phyloP scores from a whole-genome alignment of 805 yeast genomes.

The Hanseniaspora lindneri region DNA sequence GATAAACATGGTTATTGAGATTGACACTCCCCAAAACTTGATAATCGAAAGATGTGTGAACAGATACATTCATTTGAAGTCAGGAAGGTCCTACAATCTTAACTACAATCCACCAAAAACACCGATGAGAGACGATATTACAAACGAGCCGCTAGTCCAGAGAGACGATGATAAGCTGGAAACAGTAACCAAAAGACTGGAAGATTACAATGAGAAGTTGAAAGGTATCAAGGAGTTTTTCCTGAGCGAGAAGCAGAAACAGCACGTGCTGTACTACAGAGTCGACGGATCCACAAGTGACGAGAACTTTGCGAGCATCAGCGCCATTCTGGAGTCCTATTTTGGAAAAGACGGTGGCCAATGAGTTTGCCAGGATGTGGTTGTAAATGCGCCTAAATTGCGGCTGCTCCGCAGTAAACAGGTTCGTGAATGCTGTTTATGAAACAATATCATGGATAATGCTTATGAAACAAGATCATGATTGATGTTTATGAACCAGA shows the following conservation, averaged over 20 bases:
- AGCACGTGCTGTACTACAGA: slow-evolving; percentile 1
- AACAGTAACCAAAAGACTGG: slow-evolving; percentile 56
- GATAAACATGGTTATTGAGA: slow-evolving; percentile 69
- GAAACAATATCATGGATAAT: too few species aligned
- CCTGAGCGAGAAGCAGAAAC: background rate
- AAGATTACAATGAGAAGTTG: slow-evolving; percentile 45
- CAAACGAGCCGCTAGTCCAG: slow-evolving; percentile 75
- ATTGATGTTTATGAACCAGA: too few species aligned
- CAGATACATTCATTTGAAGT: slow-evolving; percentile 70
- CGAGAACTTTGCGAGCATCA: slow-evolving; percentile 2
- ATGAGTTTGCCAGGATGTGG: too few species aligned
- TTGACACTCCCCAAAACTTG: slow-evolving; percentile 75
- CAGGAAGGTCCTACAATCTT: slow-evolving; percentile 78
- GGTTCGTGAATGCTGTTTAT: too few species aligned
- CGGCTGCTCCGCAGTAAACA: too few species aligned
- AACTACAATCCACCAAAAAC: slow-evolving; percentile 82
- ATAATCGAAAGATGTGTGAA: slow-evolving; percentile 73
- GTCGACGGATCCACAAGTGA: slow-evolving; percentile 13
- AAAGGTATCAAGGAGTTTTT: slow-evolving; percentile 48
- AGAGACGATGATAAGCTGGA: slow-evolving; percentile 74
- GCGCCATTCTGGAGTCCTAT: background rate
- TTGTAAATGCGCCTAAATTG: too few species aligned
- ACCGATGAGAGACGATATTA: slow-evolving; percentile 71
- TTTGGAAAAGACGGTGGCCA: too few species aligned
- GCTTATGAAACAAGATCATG: too few species aligned